These are phyloP conservation scores for Centrapalus pauciflorus DNA, from an alignment of 129 eudicot species.

Conservation along the genomic window DNA sequence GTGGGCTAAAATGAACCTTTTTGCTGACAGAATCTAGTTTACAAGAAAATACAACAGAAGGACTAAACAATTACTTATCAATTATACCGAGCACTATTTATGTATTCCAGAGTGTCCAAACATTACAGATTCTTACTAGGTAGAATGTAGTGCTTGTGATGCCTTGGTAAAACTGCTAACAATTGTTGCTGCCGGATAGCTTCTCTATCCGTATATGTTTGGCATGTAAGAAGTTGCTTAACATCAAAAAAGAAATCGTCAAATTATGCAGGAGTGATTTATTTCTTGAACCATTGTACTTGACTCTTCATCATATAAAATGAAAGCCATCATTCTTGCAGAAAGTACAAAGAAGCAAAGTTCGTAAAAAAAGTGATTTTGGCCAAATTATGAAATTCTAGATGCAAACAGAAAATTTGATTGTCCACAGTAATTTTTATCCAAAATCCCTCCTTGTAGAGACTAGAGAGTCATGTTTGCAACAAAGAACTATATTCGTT, in stretches of 20 bases:
- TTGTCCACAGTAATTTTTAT: neutral
- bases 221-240: constrained; percentile 91
- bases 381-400: neutral
- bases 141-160: constrained; percentile 92
- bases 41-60: neutral
- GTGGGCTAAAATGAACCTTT: constrained; percentile 94
- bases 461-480: neutral
- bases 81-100: neutral
- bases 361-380: neutral
- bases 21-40: constrained; percentile 75
- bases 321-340: neutral
- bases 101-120: neutral
- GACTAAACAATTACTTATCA: neutral
- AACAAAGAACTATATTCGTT: neutral
- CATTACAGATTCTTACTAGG: constrained; percentile 62
- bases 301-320: neutral
- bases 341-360: neutral
- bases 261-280: constrained; percentile 5
- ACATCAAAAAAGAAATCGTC: constrained; percentile 15
- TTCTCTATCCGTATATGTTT: constrained; percentile 84
- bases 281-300: neutral
- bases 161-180: constrained; percentile 82
- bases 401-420: constrained; percentile 9
- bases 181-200: constrained; percentile 97
- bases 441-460: neutral